Base-by-base conservation (phyloP, 495 filamentous ascomycete species). In the Tuber melanosporum region DNA sequence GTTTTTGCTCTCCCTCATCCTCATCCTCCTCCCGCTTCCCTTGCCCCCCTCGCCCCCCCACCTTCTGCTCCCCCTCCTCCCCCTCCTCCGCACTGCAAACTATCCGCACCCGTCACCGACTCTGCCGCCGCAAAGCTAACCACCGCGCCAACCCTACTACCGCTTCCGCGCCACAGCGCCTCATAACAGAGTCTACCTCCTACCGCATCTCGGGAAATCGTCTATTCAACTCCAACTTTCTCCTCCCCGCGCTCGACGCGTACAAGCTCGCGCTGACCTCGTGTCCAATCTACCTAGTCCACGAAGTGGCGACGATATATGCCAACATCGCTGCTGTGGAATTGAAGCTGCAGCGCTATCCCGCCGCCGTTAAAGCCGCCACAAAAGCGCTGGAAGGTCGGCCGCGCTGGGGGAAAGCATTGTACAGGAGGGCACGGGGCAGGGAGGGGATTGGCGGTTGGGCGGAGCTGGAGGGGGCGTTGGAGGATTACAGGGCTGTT, bases 311-410 rank as follows among this genome's bases (percentile, higher is more conserved):
- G 36, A 92, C 97, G 17, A 87, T 98, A 19, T 90, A 90, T 46
- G 92, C 90, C 84, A 98, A 98, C 85, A 90, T 97, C 76, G 88
- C 95, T 6, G 95, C 94, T n/a, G 97, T 93, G 82, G 91, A 97
- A 77, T 82, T 98, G 77, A 96, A 96, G 83, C 86, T 97, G 3
- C 87, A 91, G 71, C 92, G 95, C 76, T 97, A 94, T 91, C 95
- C 95, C 77, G 90, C 91, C 14, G 92, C 93, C 9, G 87, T 94
- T 66, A 91, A 91, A 45, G 85, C 88, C 32, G 95, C 95, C 20
- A 92, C 89, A 0, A 86, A 88, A 9, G 91, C 93, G 36, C 83
- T 99, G 6, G 91, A 95, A 26, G 87, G 88, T 3, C 85, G 88
- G n/a, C 89, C 92, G 70, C 92, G 97, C 47, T 89, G 92, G 69